Conservation (phyloP, 2,329 filamentous ascomycete species). For the Cytospora piceae region DNA sequence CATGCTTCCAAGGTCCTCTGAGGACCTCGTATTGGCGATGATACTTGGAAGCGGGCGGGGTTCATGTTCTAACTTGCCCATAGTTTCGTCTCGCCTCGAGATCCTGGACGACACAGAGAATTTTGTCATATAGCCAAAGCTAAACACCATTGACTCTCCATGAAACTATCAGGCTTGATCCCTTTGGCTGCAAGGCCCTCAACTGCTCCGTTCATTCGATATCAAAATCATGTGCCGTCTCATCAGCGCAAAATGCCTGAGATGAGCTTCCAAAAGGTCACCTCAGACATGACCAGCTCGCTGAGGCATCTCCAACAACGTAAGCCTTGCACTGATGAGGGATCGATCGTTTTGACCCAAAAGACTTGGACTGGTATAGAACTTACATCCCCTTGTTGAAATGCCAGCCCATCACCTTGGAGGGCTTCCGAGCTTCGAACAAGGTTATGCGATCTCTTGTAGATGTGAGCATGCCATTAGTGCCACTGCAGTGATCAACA, state of each 20-base stretch:
- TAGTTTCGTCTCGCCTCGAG: too few relatives aligned
- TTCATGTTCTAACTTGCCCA: conserved; percentile 36
- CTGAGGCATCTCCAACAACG: conserved; percentile 1
- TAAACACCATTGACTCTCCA: too few relatives aligned
- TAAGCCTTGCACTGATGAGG: conserved; percentile 1
- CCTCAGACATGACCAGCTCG: background rate
- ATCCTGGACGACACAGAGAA: too few relatives aligned
- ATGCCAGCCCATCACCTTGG: background rate
- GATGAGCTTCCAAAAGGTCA: background rate
- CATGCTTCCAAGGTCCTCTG: background rate
- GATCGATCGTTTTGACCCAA: conserved; percentile 7
- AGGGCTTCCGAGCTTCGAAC: background rate
- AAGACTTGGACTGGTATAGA: conserved; percentile 9
- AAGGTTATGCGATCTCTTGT: conserved; percentile 46
- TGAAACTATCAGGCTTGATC: background rate
- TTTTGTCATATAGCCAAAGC: too few relatives aligned
- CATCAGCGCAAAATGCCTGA: background rate
- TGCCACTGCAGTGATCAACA: conserved; percentile 32
- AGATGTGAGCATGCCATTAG: conserved; percentile 37
- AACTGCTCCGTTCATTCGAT: background rate
- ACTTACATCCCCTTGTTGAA: conserved; percentile 13
- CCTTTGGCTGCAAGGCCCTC: background rate
- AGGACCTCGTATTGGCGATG: background rate
- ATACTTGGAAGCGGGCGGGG: background rate
- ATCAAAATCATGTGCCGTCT: too few relatives aligned